Conservation (phyloP, 805 yeast species). For the Clavispora phyllophila region DNA sequence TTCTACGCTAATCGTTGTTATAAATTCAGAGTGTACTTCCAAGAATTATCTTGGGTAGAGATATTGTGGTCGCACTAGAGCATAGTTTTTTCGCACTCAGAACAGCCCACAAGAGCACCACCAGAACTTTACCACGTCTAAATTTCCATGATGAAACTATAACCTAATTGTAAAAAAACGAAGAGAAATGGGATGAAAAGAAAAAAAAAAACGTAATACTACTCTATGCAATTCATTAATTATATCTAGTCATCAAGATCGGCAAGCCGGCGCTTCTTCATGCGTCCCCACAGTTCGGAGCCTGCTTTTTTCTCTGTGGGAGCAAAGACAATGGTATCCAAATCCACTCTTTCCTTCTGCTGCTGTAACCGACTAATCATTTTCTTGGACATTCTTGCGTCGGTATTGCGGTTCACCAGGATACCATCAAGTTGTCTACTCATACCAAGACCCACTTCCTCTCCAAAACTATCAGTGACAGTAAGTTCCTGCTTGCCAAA, state of each 20-base stretch:
- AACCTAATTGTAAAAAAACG: too few species aligned
- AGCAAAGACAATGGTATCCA: conserved; percentile 11
- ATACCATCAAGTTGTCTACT: conserved; percentile 32
- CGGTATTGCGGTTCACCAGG: conserved; percentile 41
- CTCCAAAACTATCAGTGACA: conserved; percentile 61
- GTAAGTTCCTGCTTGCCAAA: conserved; percentile 74
- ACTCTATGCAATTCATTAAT: neutral
- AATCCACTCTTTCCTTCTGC: conserved; percentile 10
- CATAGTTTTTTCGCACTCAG: neutral
- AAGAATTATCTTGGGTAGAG: too few species aligned
- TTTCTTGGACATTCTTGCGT: conserved; percentile 56
- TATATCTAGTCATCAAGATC: neutral
- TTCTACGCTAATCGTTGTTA: too few species aligned
- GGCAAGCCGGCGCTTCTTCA: neutral
- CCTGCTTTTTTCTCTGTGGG: conserved; percentile 2
- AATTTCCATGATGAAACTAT: too few species aligned
- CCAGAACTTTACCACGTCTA: too few species aligned
- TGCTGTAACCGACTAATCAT: conserved; percentile 47
- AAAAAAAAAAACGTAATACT: too few species aligned
- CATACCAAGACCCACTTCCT: conserved; percentile 82
- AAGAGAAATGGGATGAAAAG: too few species aligned
- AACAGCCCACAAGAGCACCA: too few species aligned
- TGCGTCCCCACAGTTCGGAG: neutral
- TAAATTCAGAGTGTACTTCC: too few species aligned
- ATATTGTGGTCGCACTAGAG: neutral